Base-by-base conservation (phyloP, 2,329 filamentous ascomycete species). In the Diplocarpon mali region DNA sequence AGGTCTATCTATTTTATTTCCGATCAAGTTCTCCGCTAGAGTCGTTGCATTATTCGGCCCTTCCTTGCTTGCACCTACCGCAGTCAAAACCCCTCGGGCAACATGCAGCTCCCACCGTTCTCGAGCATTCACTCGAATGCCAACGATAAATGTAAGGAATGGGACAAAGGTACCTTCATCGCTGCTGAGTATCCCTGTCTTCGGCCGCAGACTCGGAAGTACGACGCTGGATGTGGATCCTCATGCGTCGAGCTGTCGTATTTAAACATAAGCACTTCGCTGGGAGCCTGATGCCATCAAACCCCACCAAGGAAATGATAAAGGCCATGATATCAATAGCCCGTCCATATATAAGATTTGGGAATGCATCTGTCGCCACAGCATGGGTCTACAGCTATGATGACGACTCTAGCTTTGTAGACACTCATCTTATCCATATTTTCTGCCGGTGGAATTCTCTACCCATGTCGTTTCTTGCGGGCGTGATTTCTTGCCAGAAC, bases 51-150 rank as follows among this genome's bases (percentile, higher is more conserved):
- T 56, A 5, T 53, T 57, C 34, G 53, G 45, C 2, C 47, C 52
- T 7, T 45, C 53, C 5, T 29, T 60, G 1, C 42, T 54, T 2
- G 49, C 53, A 1, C 56, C 59, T 1, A 39, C 46, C 1, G 30
- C 49, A 7, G 45, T 55, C 15, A 54, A 57, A 27, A 37, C 35
- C 2, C 55, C 1, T 60, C 57, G 57, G 57, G 57, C 2, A 61
- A 62, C 38, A 50, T 57, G 35, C 58, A 57, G 38, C 53, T 62
- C 5, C 59, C 58, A 1, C 53, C 45, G 8, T 48, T 50, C 17
- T 50, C 52, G 7, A 50, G 46, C n/a, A 20, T 56, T 20, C 27
- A 38, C 6, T 35, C 44, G 14, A 44, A 29, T 14, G 16, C 20
- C 20, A 24, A 24, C 20, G 20, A 7, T 24, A 7, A 24, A 3